Percentiles rank a stretch among this genome's conserved stretches.
Conservation (phyloP, 805 yeast genomes). For the Candida tallmaniae region DNA sequence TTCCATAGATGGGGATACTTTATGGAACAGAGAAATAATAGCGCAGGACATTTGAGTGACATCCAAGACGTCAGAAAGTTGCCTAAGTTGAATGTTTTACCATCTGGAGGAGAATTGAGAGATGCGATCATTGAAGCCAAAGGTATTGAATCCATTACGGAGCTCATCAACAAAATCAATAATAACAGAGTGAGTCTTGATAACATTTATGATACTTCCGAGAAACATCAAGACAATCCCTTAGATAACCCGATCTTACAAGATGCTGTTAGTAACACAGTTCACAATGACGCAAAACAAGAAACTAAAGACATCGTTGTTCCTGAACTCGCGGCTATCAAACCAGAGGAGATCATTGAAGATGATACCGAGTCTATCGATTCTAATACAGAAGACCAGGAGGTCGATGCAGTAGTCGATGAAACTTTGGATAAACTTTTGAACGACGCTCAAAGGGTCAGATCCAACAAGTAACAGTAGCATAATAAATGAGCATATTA, state of each 20-base stretch:
- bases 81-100: constrained; percentile 38
- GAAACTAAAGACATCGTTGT: constrained; percentile 3
- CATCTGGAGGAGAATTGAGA: constrained; percentile 51
- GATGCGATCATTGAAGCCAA: constrained; percentile 69
- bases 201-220: constrained; percentile 37
- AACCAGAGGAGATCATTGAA: neutral
- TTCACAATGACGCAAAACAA: constrained; percentile 9
- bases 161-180: constrained; percentile 62
- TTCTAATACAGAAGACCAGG: constrained; percentile 3
- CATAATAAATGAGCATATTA: neutral
- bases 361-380: constrained; percentile 26
- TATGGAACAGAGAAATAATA: constrained; percentile 55
- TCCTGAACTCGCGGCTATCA: neutral
- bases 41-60: constrained; percentile 10
- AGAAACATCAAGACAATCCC: constrained; percentile 12
- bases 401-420: constrained; percentile 49
- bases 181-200: constrained; percentile 49
- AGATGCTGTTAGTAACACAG: constrained; percentile 17
- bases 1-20: constrained; percentile 82
- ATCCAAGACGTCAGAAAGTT: constrained; percentile 12
- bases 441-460: constrained; percentile 61
- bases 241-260: too few relatives aligned
- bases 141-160: constrained; percentile 66
- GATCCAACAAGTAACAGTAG: constrained; percentile 37
- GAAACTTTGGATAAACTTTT: constrained; percentile 69